Evolutionary conservation across 805 yeast species (phyloP), one percentile per base, ranked within the genome.

Genomic region (Lipomyces spencermartinsiae): DNA sequence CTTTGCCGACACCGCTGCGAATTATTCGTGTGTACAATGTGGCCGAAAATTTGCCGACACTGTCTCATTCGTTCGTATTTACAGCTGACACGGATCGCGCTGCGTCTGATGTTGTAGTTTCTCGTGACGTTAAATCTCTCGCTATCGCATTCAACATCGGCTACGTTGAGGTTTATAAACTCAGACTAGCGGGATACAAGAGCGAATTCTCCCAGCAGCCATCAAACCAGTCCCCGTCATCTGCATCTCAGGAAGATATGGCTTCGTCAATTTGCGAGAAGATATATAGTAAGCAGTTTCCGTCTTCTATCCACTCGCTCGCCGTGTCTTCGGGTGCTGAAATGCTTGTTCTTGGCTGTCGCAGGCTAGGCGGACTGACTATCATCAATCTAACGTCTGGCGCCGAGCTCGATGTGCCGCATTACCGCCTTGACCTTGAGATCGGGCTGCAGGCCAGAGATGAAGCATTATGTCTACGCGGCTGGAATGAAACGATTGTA

Each of bases 301-400:
- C 75, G 33, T 73, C 75, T n/a, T 34, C 61, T 53, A 64, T 70
- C 7, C 65, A 65, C 37, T 68, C 72, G 31, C 58, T 73, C n/a
- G 70, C 64, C 33, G 35, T 73, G 4, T 68, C 75, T 8, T 54
- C 58, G 2, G 59, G 60, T 22, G 69, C 68, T 14, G 73, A 66
- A 39, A 60, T 73, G 55, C 59, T 73, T 10, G 70, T 73, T 8
- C 43, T 73, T 14, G 71, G 73, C 1, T 60, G 70, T 31, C 54
- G 59, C n/a, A 59, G 75, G 19, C 63, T 73, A 5, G 75, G 75
- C n/a, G 75, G 75, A 10, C 64, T 73, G 31, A 59, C 63, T 19
- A 58, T 69, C 43, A 62, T 73, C 59, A 61, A 73, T 43, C 65
- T 68, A 12, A 37, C 56, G 29, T 63, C 72, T 5, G 71, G 69